These are phyloP conservation scores for Yamadazyma endophytica DNA, from an alignment of 805 yeast species.

Conservation along the genomic window DNA sequence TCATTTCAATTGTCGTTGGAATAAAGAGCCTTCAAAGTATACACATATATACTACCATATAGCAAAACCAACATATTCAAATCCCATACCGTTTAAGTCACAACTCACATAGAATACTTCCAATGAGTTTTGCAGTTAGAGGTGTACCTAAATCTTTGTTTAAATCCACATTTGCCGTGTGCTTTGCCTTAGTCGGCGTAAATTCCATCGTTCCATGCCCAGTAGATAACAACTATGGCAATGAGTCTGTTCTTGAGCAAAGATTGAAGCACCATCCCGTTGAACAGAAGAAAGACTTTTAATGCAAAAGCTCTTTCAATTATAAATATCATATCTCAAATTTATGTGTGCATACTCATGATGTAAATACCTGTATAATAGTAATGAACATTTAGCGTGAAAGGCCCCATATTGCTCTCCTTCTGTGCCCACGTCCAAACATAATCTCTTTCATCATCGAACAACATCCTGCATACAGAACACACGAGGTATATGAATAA, in stretches of 20 bases:
- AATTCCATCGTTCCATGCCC: constrained; percentile 49
- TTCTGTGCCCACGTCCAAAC: too few relatives aligned
- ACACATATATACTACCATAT: too few relatives aligned
- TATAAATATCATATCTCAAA: too few relatives aligned
- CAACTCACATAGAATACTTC: too few relatives aligned
- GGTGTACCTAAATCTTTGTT: constrained; percentile 35
- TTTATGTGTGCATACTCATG: too few relatives aligned
- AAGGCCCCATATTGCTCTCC: not conserved
- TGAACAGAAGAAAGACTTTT: constrained; percentile 4
- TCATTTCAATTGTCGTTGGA: too few relatives aligned
- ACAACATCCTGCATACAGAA: constrained; percentile 1
- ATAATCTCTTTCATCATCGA: too few relatives aligned
- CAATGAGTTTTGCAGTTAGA: constrained; percentile 10
- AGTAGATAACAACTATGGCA: constrained; percentile 36
- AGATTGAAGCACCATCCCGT: constrained; percentile 17
- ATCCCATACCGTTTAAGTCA: not conserved
- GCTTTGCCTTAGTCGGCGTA: constrained; percentile 52
- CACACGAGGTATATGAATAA: too few relatives aligned
- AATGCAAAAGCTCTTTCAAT: not conserved
- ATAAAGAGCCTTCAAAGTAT: too few relatives aligned
- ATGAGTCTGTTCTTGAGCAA: constrained; percentile 37
- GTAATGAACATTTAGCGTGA: not conserved
- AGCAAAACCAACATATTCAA: too few relatives aligned
- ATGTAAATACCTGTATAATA: constrained; percentile 2
- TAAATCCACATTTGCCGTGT: constrained; percentile 70